A percentile compares a stretch with the other conserved stretches of the same genome.
These are phyloP conservation scores for Boletus rubescentipes DNA, from an alignment of 768 basidiomycete species.

Conservation along the genomic window DNA sequence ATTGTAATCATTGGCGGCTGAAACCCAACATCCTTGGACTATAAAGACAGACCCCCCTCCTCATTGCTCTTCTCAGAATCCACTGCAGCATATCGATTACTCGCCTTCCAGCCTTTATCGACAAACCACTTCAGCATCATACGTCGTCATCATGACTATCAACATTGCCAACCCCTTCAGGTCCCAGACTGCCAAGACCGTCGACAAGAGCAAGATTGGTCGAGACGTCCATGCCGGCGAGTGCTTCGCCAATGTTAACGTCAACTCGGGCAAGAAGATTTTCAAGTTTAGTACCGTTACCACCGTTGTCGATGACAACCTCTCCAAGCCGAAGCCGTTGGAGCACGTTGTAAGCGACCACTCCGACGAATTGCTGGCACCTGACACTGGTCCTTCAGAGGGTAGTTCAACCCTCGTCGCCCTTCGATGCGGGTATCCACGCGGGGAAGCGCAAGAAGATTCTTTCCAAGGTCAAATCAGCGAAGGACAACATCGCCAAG, in stretches of 20 bases:
- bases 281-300: slow-evolving; percentile 9
- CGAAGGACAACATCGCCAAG: slow-evolving; percentile 14
- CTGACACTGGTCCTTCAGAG: neutral
- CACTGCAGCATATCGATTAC: neutral
- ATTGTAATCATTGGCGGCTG: slow-evolving; percentile 4
- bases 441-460: slow-evolving; percentile 7
- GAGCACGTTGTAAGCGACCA: slow-evolving; percentile 6
- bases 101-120: neutral
- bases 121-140: neutral
- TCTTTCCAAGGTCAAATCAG: slow-evolving; percentile 10
- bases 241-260: neutral
- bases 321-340: neutral
- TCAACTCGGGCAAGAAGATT: neutral
- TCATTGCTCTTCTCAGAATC: neutral
- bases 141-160: slow-evolving; percentile 13
- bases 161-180: slow-evolving; percentile 14
- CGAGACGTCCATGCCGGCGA: neutral
- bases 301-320: neutral
- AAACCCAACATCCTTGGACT: neutral
- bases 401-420: neutral
- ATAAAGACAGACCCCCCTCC: slow-evolving; percentile 7
- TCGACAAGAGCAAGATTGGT: slow-evolving; percentile 2
- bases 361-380: neutral
- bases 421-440: neutral
- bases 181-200: slow-evolving; percentile 1